Conservation (phyloP, 2,329 filamentous ascomycete species). For the Xylariaceae sp. region DNA sequence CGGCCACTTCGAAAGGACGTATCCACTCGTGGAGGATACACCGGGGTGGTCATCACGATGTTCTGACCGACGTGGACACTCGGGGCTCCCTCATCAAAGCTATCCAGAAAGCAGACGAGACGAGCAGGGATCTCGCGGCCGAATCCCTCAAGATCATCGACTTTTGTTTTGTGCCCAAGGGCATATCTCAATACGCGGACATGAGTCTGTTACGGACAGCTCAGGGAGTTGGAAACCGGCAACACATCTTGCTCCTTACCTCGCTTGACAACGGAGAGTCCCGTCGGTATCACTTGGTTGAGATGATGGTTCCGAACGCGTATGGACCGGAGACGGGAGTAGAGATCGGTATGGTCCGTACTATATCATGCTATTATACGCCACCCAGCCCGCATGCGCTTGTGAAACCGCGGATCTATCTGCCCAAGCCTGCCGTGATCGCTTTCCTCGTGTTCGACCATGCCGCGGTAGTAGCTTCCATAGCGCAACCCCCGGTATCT, state of each 20-base stretch:
- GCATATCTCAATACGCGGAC: constrained; percentile 46
- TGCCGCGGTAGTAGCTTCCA: constrained; percentile 71
- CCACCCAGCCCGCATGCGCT: constrained; percentile 40
- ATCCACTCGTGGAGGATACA: constrained; percentile 85
- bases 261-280: constrained; percentile 46
- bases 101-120: constrained; percentile 50
- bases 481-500: constrained; percentile 60
- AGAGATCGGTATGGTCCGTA: constrained; percentile 61
- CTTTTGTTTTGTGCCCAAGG: constrained; percentile 63
- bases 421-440: constrained; percentile 73
- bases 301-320: constrained; percentile 56
- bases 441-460: constrained; percentile 78
- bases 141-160: constrained; percentile 71
- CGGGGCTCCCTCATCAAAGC: constrained; percentile 58
- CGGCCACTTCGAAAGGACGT: constrained; percentile 70
- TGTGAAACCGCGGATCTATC: constrained; percentile 59
- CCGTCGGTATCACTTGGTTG: constrained; percentile 69
- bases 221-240: constrained; percentile 45
- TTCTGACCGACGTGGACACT: constrained; percentile 66
- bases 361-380: constrained; percentile 59
- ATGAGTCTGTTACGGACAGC: constrained; percentile 45
- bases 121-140: constrained; percentile 43
- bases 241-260: constrained; percentile 58
- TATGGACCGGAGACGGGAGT: constrained; percentile 30
- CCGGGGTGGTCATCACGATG: constrained; percentile 75